Evolutionary conservation across 176 grass and related monocot genomes (phyloP).

Genomic region (Dactylis glomerata): DNA sequence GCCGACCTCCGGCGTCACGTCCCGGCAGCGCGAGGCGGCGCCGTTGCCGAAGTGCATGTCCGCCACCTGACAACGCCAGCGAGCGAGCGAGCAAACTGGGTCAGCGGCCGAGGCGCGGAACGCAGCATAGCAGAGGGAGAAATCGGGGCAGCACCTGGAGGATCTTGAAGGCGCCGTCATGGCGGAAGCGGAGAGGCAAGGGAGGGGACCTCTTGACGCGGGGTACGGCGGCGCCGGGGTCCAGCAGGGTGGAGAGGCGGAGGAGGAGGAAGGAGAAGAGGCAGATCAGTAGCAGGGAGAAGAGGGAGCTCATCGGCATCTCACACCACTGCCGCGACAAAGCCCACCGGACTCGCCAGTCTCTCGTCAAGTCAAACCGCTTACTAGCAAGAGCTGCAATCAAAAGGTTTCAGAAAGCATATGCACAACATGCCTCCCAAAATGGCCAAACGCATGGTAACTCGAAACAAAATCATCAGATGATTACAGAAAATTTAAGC

Average conservation of each 20-base stretch:
- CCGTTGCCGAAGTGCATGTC: slow-evolving; percentile 98
- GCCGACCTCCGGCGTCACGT: slow-evolving; percentile 54
- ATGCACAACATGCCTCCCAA: not conserved
- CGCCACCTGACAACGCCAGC: slow-evolving; percentile 53
- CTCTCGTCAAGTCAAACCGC: not conserved
- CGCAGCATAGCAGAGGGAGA: not conserved
- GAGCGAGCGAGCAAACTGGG: not conserved
- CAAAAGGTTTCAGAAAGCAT: not conserved
- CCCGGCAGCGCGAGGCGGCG: slow-evolving; percentile 61
- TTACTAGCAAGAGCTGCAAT: not conserved
- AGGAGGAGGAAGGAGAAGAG: slow-evolving; percentile 38
- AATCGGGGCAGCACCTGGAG: slow-evolving; percentile 46
- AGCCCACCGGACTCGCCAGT: not conserved
- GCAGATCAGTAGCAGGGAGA: slow-evolving; percentile 28
- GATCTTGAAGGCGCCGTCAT: slow-evolving; percentile 81
- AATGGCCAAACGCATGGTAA: not conserved
- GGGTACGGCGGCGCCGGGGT: slow-evolving; percentile 28
- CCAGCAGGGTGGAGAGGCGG: slow-evolving; percentile 29
- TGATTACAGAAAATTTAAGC: not conserved
- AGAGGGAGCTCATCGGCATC: slow-evolving; percentile 9
- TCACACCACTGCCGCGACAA: not conserved
- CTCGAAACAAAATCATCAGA: too few species aligned
- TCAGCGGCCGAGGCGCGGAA: not conserved
- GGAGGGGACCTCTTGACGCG: slow-evolving; percentile 58
- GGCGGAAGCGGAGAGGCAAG: slow-evolving; percentile 69